Percentiles rank a stretch among this genome's conserved stretches.
Evolutionary conservation across 75 land plant genomes (phyloP).

Genomic region (Pseudotsuga menziesii): DNA sequence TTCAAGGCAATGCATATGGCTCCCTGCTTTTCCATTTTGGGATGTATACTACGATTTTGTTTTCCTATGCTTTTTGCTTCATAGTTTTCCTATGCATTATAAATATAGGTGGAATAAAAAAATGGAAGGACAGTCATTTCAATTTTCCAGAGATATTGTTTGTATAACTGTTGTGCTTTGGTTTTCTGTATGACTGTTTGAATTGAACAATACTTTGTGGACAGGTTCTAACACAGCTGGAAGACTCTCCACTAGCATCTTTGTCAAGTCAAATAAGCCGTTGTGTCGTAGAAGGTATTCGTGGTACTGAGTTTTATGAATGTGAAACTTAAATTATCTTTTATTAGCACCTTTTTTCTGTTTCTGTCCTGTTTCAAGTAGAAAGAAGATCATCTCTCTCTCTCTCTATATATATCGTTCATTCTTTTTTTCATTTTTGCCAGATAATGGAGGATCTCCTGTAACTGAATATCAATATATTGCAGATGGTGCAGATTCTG

Average conservation of each 20-base stretch:
- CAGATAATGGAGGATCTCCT: background rate
- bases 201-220: background rate
- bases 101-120: background rate
- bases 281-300: conserved; percentile 5
- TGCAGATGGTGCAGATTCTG: conserved; percentile 11
- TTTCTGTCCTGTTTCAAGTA: background rate
- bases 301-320: background rate
- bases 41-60: background rate
- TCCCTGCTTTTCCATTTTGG: background rate
- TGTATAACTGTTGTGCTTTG: background rate
- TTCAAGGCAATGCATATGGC: background rate
- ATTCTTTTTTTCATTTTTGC: background rate
- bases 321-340: background rate
- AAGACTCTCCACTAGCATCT: background rate
- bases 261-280: background rate
- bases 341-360: background rate
- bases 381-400: conserved; percentile 1
- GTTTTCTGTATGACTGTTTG: conserved; percentile 2
- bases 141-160: background rate
- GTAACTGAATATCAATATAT: background rate
- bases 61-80: background rate
- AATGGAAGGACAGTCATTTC: background rate
- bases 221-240: background rate
- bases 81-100: background rate
- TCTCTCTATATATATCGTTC: background rate